phyloP scores from a whole-genome alignment of 164 flowering plant species.

The Akebia trifoliata region DNA sequence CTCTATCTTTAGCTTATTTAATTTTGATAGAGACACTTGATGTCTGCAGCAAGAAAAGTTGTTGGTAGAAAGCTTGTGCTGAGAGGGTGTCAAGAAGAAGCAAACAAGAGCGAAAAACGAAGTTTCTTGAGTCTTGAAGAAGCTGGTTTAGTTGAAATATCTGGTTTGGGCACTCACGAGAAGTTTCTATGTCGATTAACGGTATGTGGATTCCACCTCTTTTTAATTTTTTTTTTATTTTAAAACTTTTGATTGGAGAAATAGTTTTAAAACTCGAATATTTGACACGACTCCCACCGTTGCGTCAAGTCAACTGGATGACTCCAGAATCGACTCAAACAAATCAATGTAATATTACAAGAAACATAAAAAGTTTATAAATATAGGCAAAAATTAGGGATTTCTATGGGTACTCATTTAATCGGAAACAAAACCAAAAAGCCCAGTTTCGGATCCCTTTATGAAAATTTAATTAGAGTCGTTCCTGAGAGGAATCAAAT shows the following conservation, averaged over 20 bases:
- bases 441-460: too few species aligned
- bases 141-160: slow-evolving; percentile 82
- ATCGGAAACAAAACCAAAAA: too few species aligned
- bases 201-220: slow-evolving; percentile 27
- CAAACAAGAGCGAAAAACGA: slow-evolving; percentile 29
- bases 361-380: too few species aligned
- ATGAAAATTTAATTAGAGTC: too few species aligned
- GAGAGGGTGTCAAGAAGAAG: slow-evolving; percentile 31
- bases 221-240: neutral
- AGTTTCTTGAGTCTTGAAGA: slow-evolving; percentile 69
- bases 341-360: too few species aligned
- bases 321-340: too few species aligned
- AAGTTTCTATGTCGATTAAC: slow-evolving; percentile 82
- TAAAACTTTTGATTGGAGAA: neutral
- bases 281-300: too few species aligned
- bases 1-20: too few species aligned
- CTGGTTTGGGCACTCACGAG: slow-evolving; percentile 78
- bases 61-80: slow-evolving; percentile 20
- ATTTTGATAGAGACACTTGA: neutral
- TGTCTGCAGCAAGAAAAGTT: slow-evolving; percentile 14
- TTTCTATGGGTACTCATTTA: too few species aligned
- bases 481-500: too few species aligned
- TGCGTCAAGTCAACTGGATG: too few species aligned
- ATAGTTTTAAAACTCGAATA: neutral
- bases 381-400: too few species aligned